Evolutionary conservation across 2,329 filamentous ascomycete species (phyloP).

Genomic region (Aureobasidium musti): DNA sequence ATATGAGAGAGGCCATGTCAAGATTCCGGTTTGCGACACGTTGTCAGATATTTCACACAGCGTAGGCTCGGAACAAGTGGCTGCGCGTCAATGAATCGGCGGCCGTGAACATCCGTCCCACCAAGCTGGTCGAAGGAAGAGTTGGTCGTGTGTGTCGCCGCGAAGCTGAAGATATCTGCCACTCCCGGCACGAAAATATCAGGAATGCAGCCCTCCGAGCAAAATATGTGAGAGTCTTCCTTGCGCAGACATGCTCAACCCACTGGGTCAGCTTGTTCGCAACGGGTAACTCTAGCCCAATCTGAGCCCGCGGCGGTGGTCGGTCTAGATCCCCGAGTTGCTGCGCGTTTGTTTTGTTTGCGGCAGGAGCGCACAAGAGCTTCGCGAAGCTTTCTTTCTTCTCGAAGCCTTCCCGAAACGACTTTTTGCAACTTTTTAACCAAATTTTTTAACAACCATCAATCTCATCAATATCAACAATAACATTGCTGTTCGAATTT

Average conservation of each 20-base stretch:
- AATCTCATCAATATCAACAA: not conserved
- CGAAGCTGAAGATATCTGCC: not conserved
- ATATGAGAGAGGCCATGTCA: not conserved
- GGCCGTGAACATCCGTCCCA: slow-evolving; percentile 1
- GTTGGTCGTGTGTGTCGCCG: not conserved
- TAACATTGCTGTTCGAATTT: not conserved
- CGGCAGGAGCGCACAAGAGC: slow-evolving; percentile 2
- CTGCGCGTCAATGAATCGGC: slow-evolving; percentile 1
- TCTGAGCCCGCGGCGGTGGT: not conserved
- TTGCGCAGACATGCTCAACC: slow-evolving; percentile 3
- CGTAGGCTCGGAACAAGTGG: not conserved
- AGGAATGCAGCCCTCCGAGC: not conserved
- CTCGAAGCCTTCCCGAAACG: slow-evolving; percentile 27
- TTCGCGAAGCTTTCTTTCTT: slow-evolving; percentile 14
- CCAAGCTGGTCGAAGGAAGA: not conserved
- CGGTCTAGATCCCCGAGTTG: slow-evolving; percentile 6
- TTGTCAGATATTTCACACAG: not conserved
- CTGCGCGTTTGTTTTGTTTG: slow-evolving; percentile 24
- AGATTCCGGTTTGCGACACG: not conserved
- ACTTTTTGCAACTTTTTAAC: slow-evolving; percentile 16
- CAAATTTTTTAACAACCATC: not conserved
- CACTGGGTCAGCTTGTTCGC: not conserved
- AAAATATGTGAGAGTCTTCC: not conserved
- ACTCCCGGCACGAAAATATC: not conserved
- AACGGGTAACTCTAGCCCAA: slow-evolving; percentile 18